Conservation (phyloP, 306 rosid species). For the Purshia tridentata region DNA sequence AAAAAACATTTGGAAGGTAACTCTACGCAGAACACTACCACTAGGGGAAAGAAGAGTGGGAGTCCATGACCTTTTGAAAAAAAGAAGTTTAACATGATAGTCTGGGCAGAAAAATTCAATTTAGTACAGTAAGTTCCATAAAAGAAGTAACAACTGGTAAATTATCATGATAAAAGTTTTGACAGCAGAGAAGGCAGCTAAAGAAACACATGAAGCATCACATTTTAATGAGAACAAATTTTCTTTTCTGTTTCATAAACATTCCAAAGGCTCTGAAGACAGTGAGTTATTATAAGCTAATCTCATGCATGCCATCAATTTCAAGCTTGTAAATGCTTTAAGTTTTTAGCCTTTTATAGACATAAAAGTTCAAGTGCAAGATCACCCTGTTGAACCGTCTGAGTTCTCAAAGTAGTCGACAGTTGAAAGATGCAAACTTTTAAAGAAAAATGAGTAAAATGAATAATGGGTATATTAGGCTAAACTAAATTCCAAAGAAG, state of each 20-base stretch:
- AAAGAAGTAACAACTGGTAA: neutral
- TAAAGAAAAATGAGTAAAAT: neutral
- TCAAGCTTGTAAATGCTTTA: neutral
- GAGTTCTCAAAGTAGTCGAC: neutral
- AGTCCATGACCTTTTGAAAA: neutral
- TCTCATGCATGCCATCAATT: neutral
- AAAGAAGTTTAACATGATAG: slow-evolving; percentile 1
- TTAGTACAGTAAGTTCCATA: neutral
- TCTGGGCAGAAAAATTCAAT: neutral
- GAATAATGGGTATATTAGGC: neutral
- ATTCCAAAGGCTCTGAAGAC: neutral
- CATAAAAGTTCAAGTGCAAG: neutral
- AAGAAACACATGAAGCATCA: neutral
- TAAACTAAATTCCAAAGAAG: neutral
- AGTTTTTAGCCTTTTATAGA: neutral
- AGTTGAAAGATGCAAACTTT: neutral
- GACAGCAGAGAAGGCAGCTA: neutral
- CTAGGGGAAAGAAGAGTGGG: neutral
- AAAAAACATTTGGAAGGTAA: neutral
- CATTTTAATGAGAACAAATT: neutral
- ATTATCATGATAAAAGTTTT: neutral
- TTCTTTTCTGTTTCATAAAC: neutral
- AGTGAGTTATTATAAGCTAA: neutral
- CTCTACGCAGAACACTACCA: neutral
- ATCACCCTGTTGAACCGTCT: neutral